Conservation (phyloP, 2,329 filamentous ascomycete genomes). For the Cladosporium sp. region DNA sequence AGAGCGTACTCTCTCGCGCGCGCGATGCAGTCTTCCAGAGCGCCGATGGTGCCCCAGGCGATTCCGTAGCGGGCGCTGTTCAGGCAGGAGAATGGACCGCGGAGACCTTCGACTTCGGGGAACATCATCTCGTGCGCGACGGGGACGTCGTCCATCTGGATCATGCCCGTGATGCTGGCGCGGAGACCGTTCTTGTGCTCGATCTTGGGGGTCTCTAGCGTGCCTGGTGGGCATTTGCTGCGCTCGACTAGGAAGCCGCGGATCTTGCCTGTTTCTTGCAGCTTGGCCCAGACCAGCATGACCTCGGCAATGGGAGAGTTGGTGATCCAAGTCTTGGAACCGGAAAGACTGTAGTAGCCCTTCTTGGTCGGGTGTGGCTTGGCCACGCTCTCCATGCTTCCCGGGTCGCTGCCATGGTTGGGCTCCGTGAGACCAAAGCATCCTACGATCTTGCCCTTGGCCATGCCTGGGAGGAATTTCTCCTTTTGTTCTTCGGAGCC, state of each 20-base stretch:
- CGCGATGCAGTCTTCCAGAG: conserved; percentile 83
- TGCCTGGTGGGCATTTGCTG: conserved; percentile 76
- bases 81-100: conserved; percentile 86
- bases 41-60: conserved; percentile 87
- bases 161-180: conserved; percentile 95
- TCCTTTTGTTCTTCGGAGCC: conserved; percentile 85
- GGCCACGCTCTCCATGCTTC: conserved; percentile 84
- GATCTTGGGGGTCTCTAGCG: conserved; percentile 83
- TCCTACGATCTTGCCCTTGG: conserved; percentile 74
- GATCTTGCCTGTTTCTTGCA: conserved; percentile 88
- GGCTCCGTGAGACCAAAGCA: conserved; percentile 90
- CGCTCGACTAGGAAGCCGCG: conserved; percentile 87
- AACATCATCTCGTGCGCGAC: conserved; percentile 93
- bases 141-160: conserved; percentile 85
- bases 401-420: conserved; percentile 87
- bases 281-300: conserved; percentile 85
- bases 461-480: conserved; percentile 72
- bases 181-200: conserved; percentile 94
- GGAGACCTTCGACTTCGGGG: conserved; percentile 78
- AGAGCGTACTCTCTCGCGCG: conserved; percentile 82
- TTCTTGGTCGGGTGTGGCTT: conserved; percentile 78
- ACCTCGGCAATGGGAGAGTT: conserved; percentile 88
- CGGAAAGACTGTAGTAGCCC: conserved; percentile 73
- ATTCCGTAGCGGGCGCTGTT: conserved; percentile 94
- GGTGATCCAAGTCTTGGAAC: conserved; percentile 92